Evolutionary conservation across 345 rosid genomes (phyloP).

Genomic region (Sisymbrium altissimum): DNA sequence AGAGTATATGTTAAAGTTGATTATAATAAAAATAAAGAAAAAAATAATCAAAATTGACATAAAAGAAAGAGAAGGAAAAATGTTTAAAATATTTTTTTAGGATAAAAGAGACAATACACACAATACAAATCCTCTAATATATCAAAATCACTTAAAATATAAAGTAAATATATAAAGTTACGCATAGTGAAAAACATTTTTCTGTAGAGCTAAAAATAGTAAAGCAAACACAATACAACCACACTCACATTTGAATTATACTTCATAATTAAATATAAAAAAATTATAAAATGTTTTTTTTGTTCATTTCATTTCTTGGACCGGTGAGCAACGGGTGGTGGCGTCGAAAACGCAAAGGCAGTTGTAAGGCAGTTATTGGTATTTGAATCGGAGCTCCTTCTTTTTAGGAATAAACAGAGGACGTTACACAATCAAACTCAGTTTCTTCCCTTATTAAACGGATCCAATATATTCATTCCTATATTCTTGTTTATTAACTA

Average conservation of each 20-base stretch:
- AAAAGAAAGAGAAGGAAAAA: no score
- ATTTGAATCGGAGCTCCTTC: slow-evolving; percentile 14
- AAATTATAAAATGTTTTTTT: not conserved
- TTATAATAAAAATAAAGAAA: no score
- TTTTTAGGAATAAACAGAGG: slow-evolving; percentile 28
- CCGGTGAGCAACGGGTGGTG: not conserved
- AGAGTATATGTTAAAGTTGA: no score
- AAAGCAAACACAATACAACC: not conserved
- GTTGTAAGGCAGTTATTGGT: slow-evolving; percentile 6
- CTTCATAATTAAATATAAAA: not conserved
- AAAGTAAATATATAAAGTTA: no score
- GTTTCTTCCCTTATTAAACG: slow-evolving; percentile 7
- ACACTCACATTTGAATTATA: not conserved
- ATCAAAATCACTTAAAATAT: no score
- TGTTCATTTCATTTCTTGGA: not conserved
- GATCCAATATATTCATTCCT: not conserved
- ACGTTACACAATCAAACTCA: slow-evolving; percentile 19
- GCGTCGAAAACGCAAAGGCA: not conserved
- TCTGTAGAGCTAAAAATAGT: no score
- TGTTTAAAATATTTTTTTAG: no score
- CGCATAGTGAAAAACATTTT: no score
- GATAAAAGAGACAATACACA: no score
- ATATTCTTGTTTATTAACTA: not conserved
- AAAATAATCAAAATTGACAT: no score
- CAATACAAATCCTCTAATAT: no score